Base-by-base conservation (phyloP, 1,139 yeast genomes). In the Debaryomyces sp. region DNA sequence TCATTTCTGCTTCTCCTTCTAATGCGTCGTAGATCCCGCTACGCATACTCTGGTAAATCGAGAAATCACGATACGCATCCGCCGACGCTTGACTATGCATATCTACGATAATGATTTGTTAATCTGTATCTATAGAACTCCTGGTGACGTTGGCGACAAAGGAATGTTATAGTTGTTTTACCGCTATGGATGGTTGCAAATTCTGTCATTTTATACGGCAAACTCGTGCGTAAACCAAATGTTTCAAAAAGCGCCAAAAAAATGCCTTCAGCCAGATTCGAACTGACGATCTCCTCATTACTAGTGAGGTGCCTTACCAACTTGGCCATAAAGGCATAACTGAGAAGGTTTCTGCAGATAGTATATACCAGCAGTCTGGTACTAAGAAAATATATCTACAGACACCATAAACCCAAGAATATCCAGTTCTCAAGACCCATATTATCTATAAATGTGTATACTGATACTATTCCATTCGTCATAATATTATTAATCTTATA, bases 261-360 rank as follows among this genome's bases (percentile, higher is more conserved):
- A 12, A 58, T 82, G 87, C 87, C 85, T 81, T 80, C 84, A 81
- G 81, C 83, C 87, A 83, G 88, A 83, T 73, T 84, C 85, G 89
- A 84, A 84, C 89, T 84, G 88, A 81, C 84, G 89, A 84, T 84
- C 89, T 84, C 87, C 82, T 83, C 89, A 84, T 84, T 85, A 84
- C 89, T 84, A 85, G 90, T 84, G 89, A 83, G 82, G 87, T 86
- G 89, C 89, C 89, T 84, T 84, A 84, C 89, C 89, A 84, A 83
- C 89, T 85, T 84, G 89, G 89, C 86, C 87, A 82, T 80, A 79
- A 63, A 66, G 70, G 71, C 71, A 8, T 17, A 5, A 4, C 6
- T n/a, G n/a, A 6, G n/a, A n/a, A 12, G 3, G 1, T n/a, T 4
- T 24, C 21, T 12, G 6, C 30, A 12, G 13, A n/a, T 27, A 27